Evolutionary conservation across 75 land plant genomes (phyloP), one percentile per base, ranked within the genome.

Genomic region (Cryptomeria japonica): DNA sequence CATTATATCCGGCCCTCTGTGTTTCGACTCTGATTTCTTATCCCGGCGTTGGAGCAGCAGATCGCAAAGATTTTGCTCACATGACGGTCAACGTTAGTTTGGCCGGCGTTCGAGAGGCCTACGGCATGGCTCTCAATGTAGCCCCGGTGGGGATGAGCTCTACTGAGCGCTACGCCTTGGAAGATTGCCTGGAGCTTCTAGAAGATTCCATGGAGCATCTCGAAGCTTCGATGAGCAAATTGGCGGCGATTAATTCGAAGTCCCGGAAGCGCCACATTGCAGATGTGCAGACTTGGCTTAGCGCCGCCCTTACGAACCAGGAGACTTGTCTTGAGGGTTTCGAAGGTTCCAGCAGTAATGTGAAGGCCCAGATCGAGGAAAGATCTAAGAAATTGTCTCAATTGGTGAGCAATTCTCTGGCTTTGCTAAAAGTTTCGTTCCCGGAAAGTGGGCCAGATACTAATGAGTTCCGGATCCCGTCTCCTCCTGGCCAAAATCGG

Each of bases 251-350:
- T 9, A 18, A 18, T 3, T 37, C 22, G 19, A 37, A 82, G 10
- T n/a, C 84, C 39, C 19, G 15, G 25, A 51, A 56, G 56, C 25
- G 3, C n/a, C 38, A 55, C 39, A 42, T 75, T 16, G 92, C 79
- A 18, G 84, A 84, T 37, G 85, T 88, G 39, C 87, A 89, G 56
- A 90, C 92, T 6, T 91, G 91, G 91, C 42, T 87, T 38, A 91
- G 92, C 86, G 86, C 92, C 5, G 92, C 92, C 0, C 55, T 91
- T 14, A 91, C 92, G 0, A 79, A 87, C 86, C 91, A 87, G 51
- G 87, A 87, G 25, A 90, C 92, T 0, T 91, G 92, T 72, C 42
- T 76, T 0, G 88, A 90, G 16, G 89, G 89, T 13, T 89, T 89
- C 68, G 37, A 84, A 47, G 39, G 37, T 72, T 34, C 64, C 47